Evolutionary conservation across 129 eudicot genomes (phyloP).

Genomic region (Lonicera japonica): DNA sequence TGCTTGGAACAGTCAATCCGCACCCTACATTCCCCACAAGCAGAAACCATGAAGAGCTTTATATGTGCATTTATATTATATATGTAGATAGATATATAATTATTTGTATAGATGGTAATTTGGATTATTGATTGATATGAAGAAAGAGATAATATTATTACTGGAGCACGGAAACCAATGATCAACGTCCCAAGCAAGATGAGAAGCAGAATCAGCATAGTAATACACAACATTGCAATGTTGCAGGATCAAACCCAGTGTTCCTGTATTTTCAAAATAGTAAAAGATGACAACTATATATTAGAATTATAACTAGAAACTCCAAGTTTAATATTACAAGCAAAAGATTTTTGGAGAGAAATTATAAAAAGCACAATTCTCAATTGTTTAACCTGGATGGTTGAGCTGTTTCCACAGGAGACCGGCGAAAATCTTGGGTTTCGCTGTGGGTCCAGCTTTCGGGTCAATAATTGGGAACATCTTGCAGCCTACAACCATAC

Average conservation of each 20-base stretch:
- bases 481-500: constrained; percentile 35
- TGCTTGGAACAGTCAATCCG: constrained; percentile 92
- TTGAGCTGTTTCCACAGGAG: constrained; percentile 93
- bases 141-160: constrained; percentile 25
- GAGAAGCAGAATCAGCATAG: constrained; percentile 92
- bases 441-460: constrained; percentile 74
- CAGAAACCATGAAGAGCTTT: too few species aligned
- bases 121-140: neutral
- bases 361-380: neutral
- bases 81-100: neutral
- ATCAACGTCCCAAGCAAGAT: constrained; percentile 94
- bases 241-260: constrained; percentile 95
- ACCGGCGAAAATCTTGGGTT: constrained; percentile 61
- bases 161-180: constrained; percentile 99
- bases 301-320: too few species aligned
- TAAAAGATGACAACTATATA: too few species aligned
- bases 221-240: constrained; percentile 87
- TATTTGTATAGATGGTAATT: too few species aligned
- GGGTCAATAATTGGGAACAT: constrained; percentile 69
- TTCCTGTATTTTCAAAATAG: constrained; percentile 36
- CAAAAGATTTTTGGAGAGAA: neutral
- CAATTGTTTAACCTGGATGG: constrained; percentile 68
- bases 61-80: too few species aligned
- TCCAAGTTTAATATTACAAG: neutral
- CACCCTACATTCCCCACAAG: too few species aligned